Evolutionary conservation across 169 alveolate genomes (phyloP).

Genomic region (Fabrea salina): DNA sequence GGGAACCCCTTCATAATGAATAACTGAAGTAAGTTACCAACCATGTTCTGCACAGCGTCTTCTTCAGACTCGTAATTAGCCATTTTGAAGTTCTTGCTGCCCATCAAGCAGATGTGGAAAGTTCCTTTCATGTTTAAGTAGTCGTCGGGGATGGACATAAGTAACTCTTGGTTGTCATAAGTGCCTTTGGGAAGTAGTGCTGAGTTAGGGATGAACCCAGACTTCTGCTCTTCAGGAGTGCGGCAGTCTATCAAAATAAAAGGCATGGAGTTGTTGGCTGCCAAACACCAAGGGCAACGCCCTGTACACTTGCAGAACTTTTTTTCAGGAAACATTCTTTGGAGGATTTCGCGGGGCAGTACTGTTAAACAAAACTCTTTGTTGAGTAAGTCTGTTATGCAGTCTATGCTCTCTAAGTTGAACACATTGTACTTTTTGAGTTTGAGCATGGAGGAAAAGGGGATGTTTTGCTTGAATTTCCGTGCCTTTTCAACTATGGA

Average conservation of each 20-base stretch:
- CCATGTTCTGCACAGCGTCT: background rate
- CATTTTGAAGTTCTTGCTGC: background rate
- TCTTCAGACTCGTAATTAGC: background rate
- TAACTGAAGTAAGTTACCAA: slow-evolving; percentile 1
- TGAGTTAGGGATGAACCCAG: background rate
- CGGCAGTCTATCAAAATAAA: slow-evolving; percentile 15
- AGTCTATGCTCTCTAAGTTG: slow-evolving; percentile 8
- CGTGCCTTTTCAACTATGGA: background rate
- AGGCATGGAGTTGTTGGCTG: background rate
- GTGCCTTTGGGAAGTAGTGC: background rate
- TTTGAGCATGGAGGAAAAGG: background rate
- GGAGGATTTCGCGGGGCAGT: background rate
- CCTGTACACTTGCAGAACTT: slow-evolving; percentile 5
- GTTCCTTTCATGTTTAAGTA: background rate
- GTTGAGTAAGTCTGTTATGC: background rate
- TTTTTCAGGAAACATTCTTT: slow-evolving; percentile 3
- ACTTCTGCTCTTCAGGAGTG: background rate
- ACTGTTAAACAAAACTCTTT: background rate
- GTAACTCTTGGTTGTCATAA: background rate
- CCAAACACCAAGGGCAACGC: background rate
- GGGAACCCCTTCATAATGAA: slow-evolving; percentile 34
- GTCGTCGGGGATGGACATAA: background rate
- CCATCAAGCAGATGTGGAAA: slow-evolving; percentile 9
- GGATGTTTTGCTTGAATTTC: background rate
- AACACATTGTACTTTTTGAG: background rate